A percentile compares a stretch with the other conserved stretches of the same genome.
Conservation (phyloP, 352 stramenopile genomes). For the Plasmopara viticola region DNA sequence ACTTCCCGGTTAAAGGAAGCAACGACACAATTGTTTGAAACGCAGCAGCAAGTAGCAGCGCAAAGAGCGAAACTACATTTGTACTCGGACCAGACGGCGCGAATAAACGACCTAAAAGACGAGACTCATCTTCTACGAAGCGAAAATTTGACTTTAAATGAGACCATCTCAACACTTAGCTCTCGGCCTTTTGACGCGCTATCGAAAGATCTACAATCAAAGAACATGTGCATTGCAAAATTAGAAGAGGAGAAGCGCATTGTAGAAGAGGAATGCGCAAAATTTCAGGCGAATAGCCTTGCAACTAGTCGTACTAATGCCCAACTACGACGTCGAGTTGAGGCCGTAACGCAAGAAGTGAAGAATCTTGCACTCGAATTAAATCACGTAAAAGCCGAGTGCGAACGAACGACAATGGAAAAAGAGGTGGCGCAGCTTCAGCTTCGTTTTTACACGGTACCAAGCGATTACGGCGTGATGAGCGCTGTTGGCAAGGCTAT, state of each 20-base stretch:
- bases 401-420: constrained; percentile 34
- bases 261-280: constrained; percentile 13
- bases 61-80: constrained; percentile 33
- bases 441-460: constrained; percentile 44
- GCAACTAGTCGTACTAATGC: constrained; percentile 7
- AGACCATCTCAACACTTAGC: constrained; percentile 37
- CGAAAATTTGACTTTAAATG: constrained; percentile 52
- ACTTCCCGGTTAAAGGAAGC: constrained; percentile 31
- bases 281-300: constrained; percentile 14
- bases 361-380: constrained; percentile 21
- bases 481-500: constrained; percentile 41
- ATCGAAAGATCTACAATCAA: constrained; percentile 36
- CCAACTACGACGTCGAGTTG: constrained; percentile 12
- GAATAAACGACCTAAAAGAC: constrained; percentile 32
- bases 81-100: constrained; percentile 26
- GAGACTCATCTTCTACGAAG: constrained; percentile 45
- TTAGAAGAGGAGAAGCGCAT: constrained; percentile 33
- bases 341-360: constrained; percentile 20
- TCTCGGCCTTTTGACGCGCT: constrained; percentile 44
- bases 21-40: constrained; percentile 34
- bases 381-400: constrained; percentile 11
- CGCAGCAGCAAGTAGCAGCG: constrained; percentile 32
- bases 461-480: constrained; percentile 40
- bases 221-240: constrained; percentile 40
- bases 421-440: constrained; percentile 48